These are phyloP conservation scores for Penicillium vulpinum DNA, from an alignment of 2,329 filamentous ascomycete species.

Conservation along the genomic window DNA sequence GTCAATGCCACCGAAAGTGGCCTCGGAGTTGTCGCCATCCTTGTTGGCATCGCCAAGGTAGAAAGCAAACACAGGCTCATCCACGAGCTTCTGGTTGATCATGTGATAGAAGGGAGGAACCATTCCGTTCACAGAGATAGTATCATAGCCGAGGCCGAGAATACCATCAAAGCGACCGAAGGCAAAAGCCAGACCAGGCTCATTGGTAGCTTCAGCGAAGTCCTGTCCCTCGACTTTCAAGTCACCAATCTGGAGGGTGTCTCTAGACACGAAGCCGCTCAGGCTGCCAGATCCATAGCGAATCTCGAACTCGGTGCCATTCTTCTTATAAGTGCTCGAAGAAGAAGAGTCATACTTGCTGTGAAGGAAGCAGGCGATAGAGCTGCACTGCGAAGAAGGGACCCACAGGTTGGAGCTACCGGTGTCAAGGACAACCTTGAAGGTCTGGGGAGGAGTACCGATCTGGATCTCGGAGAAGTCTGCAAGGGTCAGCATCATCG, in stretches of 20 bases:
- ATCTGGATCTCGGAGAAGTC: conserved; percentile 97
- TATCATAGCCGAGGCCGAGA: conserved; percentile 88
- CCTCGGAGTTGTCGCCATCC: conserved; percentile 76
- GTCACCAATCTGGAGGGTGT: conserved; percentile 83
- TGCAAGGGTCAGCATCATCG: conserved; percentile 39
- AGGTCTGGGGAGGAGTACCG: conserved; percentile 86
- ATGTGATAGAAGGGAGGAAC: conserved; percentile 96
- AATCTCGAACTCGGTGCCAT: conserved; percentile 90
- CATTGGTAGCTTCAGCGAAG: conserved; percentile 93
- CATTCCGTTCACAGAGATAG: conserved; percentile 95
- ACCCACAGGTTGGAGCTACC: conserved; percentile 99
- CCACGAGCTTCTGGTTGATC: conserved; percentile 83
- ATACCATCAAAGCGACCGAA: conserved; percentile 98
- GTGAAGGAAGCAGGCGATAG: conserved; percentile 98
- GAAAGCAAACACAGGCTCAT: conserved; percentile 93
- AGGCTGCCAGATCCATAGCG: conserved; percentile 92
- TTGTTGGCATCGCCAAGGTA: conserved; percentile 79
- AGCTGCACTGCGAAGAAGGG: conserved; percentile 82
- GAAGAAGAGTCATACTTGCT: conserved; percentile 89
- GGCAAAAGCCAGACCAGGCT: conserved; percentile 95
- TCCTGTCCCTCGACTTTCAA: conserved; percentile 83
- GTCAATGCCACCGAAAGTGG: conserved; percentile 85
- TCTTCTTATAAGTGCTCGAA: conserved; percentile 90
- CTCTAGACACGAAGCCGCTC: conserved; percentile 89
- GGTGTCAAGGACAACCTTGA: conserved; percentile 98